Evolutionary conservation across 2,329 filamentous ascomycete genomes (phyloP), one percentile per base, ranked within the genome.

Genomic region (Aspergillaceae sp.): DNA sequence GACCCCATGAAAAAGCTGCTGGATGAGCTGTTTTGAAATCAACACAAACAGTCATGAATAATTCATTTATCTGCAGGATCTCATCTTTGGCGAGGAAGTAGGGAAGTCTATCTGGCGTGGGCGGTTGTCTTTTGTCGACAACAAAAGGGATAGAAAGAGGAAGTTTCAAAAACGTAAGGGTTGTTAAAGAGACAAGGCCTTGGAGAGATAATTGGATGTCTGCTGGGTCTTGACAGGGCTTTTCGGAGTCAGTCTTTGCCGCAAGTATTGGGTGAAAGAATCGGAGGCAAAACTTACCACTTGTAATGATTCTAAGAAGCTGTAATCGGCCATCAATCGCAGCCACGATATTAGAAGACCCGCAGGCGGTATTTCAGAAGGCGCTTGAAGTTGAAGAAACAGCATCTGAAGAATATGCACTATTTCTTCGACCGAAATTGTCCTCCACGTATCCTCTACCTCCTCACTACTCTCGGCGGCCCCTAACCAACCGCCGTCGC

Each of bases 1-100:
- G 72, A 3, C 83, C 81, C 90, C 90, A 97, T 3, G 86, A 80
- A 54, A 94, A 86, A 19, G 87, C 77, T 11, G 86, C 80, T 1
- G 87, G 87, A 46, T 79, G 81, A 19, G 86, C 85, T 33, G 79
- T 79, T 34, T 74, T 71, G n/a, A 79, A 73, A 10, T 76, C 76
- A 19, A 68, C 61, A 29, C 74, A 74, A 8, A 82, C 79, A 46
- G 74, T 71, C 27, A 83, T 67, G 32, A 95, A 74, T n/a, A 84
- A 77, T 44, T 78, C 77, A 55, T 91, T 87, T 9, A 95, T 77
- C 45, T 82, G 77, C 42, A 79, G 76, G n/a, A 94, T 73, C 19
- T 85, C 79, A 5, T 80, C 76, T 2, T 81, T 77, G 42, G 86
- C 83, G 11, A 84, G 74, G 41, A 94, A 72, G 59, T 88, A 95